Percentiles rank a stretch among this genome's conserved stretches.
phyloP scores from a whole-genome alignment of 2,329 filamentous ascomycete species.

The Bipolaris zeicola region DNA sequence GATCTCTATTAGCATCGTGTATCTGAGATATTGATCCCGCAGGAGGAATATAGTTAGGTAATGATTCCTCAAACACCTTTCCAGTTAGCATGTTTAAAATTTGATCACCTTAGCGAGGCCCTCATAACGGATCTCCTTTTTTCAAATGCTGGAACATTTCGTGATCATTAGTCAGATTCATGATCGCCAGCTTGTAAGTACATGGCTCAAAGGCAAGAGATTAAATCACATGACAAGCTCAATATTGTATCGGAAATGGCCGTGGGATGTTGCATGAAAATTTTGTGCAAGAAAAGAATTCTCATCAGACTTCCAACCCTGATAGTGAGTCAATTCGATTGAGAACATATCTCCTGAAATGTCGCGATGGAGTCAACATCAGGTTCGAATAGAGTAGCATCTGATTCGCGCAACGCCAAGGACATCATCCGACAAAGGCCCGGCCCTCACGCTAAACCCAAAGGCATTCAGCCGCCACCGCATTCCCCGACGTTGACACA shows the following conservation, averaged over 20 bases:
- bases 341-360: background rate
- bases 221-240: background rate
- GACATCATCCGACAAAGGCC: slow-evolving; percentile 29
- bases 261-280: background rate
- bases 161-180: background rate
- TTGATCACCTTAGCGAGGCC: too few relatives aligned
- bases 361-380: slow-evolving; percentile 4
- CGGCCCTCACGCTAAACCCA: slow-evolving; percentile 29
- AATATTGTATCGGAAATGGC: background rate
- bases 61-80: too few relatives aligned
- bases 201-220: background rate
- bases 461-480: slow-evolving; percentile 20
- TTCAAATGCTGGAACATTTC: too few relatives aligned
- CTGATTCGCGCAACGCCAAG: slow-evolving; percentile 20
- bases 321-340: background rate
- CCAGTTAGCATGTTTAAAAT: too few relatives aligned
- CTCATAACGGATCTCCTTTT: too few relatives aligned
- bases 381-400: slow-evolving; percentile 8
- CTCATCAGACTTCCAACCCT: background rate
- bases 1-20: background rate
- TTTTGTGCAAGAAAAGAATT: background rate
- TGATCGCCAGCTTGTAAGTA: background rate
- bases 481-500: slow-evolving; percentile 18
- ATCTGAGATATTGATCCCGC: background rate
- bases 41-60: background rate